These are phyloP conservation scores for Rhodotorula mucilaginosa DNA, from an alignment of 1,284 basidiomycete genomes.

Conservation along the genomic window DNA sequence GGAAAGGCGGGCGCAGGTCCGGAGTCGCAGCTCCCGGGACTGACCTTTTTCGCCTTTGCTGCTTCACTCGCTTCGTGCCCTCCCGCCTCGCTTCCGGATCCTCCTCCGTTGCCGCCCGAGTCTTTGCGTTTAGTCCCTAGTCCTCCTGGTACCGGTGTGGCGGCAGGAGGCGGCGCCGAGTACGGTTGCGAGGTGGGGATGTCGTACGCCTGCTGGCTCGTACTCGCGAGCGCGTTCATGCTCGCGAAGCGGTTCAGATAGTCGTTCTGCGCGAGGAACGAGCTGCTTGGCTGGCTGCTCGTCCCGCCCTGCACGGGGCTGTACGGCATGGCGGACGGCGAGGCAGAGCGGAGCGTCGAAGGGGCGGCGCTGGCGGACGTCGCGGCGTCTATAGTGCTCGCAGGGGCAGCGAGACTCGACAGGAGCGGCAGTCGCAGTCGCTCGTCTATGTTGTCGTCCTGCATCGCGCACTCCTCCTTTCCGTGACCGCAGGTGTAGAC, in stretches of 20 bases:
- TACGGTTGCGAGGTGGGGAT: not conserved
- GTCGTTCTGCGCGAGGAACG: not conserved
- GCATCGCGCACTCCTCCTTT: too few relatives aligned
- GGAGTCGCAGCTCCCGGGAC: not conserved
- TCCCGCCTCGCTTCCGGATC: not conserved
- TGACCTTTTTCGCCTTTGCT: constrained; percentile 1
- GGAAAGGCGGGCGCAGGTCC: not conserved
- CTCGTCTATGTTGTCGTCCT: not conserved
- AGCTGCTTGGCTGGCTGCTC: not conserved
- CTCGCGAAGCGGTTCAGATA: not conserved
- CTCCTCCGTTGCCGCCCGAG: not conserved
- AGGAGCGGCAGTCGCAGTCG: not conserved
- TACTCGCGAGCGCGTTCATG: constrained; percentile 2
- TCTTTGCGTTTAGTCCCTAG: not conserved
- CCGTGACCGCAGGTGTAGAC: too few relatives aligned
- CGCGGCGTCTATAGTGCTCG: too few relatives aligned
- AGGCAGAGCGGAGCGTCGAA: not conserved
- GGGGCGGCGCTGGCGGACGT: not conserved
- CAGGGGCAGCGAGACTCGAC: not conserved
- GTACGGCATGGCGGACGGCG: not conserved
- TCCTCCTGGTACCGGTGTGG: not conserved
- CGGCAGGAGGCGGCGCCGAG: not conserved
- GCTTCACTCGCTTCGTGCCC: not conserved
- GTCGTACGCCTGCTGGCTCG: constrained; percentile 3
- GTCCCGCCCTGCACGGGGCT: not conserved